Evolutionary conservation across 163 green algal genomes (phyloP), one percentile per base, ranked within the genome.

Genomic region (Prototheca stagnorum): DNA sequence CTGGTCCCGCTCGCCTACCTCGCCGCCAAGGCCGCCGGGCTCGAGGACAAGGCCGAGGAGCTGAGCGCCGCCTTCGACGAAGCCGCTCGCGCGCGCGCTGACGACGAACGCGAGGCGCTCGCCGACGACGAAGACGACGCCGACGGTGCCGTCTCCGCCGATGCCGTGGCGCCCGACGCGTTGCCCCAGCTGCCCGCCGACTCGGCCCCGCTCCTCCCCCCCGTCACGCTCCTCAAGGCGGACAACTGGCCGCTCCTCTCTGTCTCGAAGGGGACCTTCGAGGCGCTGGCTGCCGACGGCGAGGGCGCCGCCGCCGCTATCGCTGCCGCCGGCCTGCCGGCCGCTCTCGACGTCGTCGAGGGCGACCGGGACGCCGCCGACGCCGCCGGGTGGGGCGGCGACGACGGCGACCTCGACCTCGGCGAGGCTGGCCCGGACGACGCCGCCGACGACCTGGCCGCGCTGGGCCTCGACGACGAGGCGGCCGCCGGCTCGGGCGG

Each of bases 201-300:
- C 44, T 28, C 36, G 7, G 54, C 52, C 37, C 64, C 82, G 51
- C 63, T 89, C 46, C 22, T 65, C 37, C 78, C 80, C 9, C 78
- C 79, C 20, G 64, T 67, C 1, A 78, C 79, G 43, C 80, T 94
- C 51, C 54, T 88, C 24, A 58, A 62, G 19, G 79, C 80, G 44
- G 82, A 89, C 54, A 97, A 97, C 75, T 99, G 91, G 91, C 91
- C 91, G 29, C 68, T 97, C 74, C 81, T 97, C 9, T 85, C 82
- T 7, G 86, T 97, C 20, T 80, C 48, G 59, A 95, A 95, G 77
- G 85, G 85, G 62, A 92, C 96, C 69, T 96, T 98, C 57, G 88
- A 95, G 67, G 78, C 63, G n/a, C 69, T 90, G 35, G 72, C 65
- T 3, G 57, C 57, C 34, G 61, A 65, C 25, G 59, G 50, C 44